phyloP scores from a whole-genome alignment of 2,329 filamentous ascomycete genomes.

The Zopfia rhizophila region DNA sequence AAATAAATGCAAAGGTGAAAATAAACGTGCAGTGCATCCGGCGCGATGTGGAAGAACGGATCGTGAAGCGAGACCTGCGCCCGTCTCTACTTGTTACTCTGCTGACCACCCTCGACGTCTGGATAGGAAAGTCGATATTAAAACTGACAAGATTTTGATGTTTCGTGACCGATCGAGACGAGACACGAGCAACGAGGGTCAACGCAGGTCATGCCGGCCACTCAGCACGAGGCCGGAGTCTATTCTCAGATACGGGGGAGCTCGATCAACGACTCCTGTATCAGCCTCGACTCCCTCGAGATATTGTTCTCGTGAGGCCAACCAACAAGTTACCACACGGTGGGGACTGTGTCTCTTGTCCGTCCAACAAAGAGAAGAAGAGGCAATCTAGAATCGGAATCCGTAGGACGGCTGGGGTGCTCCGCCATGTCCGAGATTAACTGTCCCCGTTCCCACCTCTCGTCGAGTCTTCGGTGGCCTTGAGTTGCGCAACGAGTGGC shows the following conservation, averaged over 20 bases:
- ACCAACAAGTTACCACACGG: slow-evolving; percentile 25
- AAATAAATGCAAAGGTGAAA: slow-evolving; percentile 48
- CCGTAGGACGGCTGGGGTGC: slow-evolving; percentile 29
- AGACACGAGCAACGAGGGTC: slow-evolving; percentile 19
- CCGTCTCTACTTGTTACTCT: slow-evolving; percentile 45
- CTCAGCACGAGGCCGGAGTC: slow-evolving; percentile 6
- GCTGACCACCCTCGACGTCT: slow-evolving; percentile 45
- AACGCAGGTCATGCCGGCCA: slow-evolving; percentile 22
- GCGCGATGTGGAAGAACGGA: slow-evolving; percentile 50
- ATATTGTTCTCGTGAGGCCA: slow-evolving; percentile 25
- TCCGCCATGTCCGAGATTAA: slow-evolving; percentile 24
- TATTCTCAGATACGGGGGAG: slow-evolving; percentile 24
- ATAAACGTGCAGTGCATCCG: slow-evolving; percentile 55
- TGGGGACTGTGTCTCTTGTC: slow-evolving; percentile 44
- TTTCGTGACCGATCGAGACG: slow-evolving; percentile 17
- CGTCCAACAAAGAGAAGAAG: slow-evolving; percentile 41
- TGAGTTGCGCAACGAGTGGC: slow-evolving; percentile 5
- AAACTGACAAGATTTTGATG: slow-evolving; percentile 9
- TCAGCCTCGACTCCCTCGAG: slow-evolving; percentile 22
- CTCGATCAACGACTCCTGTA: slow-evolving; percentile 16
- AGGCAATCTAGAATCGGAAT: slow-evolving; percentile 45
- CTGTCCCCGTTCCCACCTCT: slow-evolving; percentile 7
- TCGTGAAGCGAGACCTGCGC: slow-evolving; percentile 46
- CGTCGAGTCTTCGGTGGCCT: background rate
- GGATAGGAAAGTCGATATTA: slow-evolving; percentile 35